Percentiles rank a stretch among this genome's conserved stretches.
phyloP scores from a whole-genome alignment of 768 basidiomycete genomes.

The Agrocybe praecox region DNA sequence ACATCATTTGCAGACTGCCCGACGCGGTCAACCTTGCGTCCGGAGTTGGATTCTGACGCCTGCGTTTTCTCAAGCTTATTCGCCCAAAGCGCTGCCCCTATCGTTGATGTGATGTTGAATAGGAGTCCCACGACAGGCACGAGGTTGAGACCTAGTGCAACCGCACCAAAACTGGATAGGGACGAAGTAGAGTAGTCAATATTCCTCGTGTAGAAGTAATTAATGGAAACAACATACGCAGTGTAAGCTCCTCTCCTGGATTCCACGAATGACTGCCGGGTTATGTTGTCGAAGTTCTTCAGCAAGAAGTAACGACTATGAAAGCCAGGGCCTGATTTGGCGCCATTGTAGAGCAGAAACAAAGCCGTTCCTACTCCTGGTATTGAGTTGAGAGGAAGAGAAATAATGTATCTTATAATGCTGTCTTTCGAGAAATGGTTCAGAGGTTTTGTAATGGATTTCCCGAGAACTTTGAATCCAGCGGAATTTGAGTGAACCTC shows the following conservation, averaged over 20 bases:
- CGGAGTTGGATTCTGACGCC: conserved; percentile 10
- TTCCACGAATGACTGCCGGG: conserved; percentile 47
- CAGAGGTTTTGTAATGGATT: conserved; percentile 50
- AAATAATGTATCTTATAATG: conserved; percentile 59
- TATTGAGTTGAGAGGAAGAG: conserved; percentile 68
- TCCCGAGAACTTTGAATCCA: conserved; percentile 47
- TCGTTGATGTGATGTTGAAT: conserved; percentile 63
- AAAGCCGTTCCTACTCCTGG: conserved; percentile 65
- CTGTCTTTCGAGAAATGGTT: conserved; percentile 44
- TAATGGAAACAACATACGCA: conserved; percentile 42
- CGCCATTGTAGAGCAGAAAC: conserved; percentile 59
- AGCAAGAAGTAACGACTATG: conserved; percentile 73
- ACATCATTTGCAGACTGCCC: conserved; percentile 15
- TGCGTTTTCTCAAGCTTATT: conserved; percentile 55
- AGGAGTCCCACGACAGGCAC: conserved; percentile 62
- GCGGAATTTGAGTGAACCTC: conserved; percentile 31
- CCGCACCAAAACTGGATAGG: conserved; percentile 62
- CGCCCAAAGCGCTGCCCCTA: conserved; percentile 77
- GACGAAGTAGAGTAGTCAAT: background rate
- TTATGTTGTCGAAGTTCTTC: conserved; percentile 49
- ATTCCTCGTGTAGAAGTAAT: background rate
- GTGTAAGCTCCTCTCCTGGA: conserved; percentile 61
- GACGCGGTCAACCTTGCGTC: conserved; percentile 14
- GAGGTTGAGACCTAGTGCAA: conserved; percentile 60
- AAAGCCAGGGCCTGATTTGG: conserved; percentile 54